Evolutionary conservation across 768 basidiomycete species (phyloP).

Genomic region (Kockovaella imperatae): DNA sequence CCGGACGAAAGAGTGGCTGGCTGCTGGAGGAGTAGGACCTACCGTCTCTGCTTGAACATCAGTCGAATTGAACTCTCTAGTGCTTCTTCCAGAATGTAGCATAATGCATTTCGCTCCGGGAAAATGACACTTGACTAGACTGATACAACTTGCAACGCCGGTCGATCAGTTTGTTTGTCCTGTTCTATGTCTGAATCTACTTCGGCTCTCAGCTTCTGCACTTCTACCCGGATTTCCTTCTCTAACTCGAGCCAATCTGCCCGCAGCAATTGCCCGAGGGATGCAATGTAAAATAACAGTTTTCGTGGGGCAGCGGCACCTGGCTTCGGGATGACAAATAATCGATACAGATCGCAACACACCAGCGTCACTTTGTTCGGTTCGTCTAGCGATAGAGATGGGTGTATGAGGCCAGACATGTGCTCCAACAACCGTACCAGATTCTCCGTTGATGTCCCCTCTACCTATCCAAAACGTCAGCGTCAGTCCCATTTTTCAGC

Average conservation of each 20-base stretch:
- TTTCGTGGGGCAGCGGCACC: conserved; percentile 19
- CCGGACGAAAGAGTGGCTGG: conserved; percentile 83
- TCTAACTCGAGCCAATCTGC: conserved; percentile 27
- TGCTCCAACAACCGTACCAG: conserved; percentile 16
- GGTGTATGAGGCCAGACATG: conserved; percentile 18
- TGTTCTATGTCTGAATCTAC: conserved; percentile 4
- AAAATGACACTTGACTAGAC: no score
- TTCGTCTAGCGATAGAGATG: conserved; percentile 16
- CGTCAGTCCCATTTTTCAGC: background rate
- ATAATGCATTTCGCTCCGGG: no score
- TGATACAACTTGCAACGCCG: conserved; percentile 1
- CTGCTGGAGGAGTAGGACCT: conserved; percentile 73
- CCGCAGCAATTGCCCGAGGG: conserved; percentile 14
- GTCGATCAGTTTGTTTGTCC: background rate
- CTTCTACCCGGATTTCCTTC: conserved; percentile 18
- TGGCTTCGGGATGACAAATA: conserved; percentile 16
- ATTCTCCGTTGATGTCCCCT: background rate
- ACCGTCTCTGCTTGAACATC: no score
- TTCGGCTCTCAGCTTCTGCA: conserved; percentile 12
- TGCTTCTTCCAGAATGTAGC: no score
- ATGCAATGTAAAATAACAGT: conserved; percentile 27
- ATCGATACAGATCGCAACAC: conserved; percentile 22
- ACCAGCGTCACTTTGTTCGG: conserved; percentile 9
- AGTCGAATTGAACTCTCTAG: no score
- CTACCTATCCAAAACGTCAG: background rate